Base-by-base conservation (phyloP, 345 rosid genomes). In the Boechera stricta region DNA sequence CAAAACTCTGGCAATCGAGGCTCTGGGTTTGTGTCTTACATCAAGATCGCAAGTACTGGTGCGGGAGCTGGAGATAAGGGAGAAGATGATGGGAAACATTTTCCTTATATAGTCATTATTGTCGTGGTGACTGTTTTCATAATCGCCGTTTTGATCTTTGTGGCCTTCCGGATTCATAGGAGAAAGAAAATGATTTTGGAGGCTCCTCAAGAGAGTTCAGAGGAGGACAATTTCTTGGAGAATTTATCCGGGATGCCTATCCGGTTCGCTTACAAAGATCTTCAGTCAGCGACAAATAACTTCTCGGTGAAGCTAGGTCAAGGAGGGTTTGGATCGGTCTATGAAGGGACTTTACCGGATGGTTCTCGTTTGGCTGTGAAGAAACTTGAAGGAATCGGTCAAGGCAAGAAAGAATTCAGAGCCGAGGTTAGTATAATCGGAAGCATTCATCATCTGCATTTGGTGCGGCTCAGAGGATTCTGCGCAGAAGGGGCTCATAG, bases 321-420 rank as follows among this genome's bases (percentile, higher is more conserved):
- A 32, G 99, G 98, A 28, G 98, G 99, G 52, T 95, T 95, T 72
- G 99, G 99, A 31, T 87, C 97, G 0, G 99, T 95, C 49, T 95
- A 93, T 70, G 81, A 76, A 68, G 99, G 98, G 4, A 59, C 61
- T 78, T 91, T 95, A 6, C 87, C 88, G 0, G 98, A 88, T 80
- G 97, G 94, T 16, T 87, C 92, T 36, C 87, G 79, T 45, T 5
- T 95, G 36, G 98, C 99, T 3, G 99, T 95, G 73, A 95, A 95
- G 93, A 89, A 95, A 81, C 74, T 95, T 77, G 99, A 95, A 84
- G 89, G 93, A 49, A 85, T 95, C 8, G 96, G 99, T 52, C 99
- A 95, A 71, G 99, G 98, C 1, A 93, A 87, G 85, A 95, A 95
- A 67, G 99, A 93, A 74, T 95, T 95, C 33, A 85, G 96, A 83